phyloP scores from a whole-genome alignment of 2,329 filamentous ascomycete genomes.

The Cyclaneusma minus region DNA sequence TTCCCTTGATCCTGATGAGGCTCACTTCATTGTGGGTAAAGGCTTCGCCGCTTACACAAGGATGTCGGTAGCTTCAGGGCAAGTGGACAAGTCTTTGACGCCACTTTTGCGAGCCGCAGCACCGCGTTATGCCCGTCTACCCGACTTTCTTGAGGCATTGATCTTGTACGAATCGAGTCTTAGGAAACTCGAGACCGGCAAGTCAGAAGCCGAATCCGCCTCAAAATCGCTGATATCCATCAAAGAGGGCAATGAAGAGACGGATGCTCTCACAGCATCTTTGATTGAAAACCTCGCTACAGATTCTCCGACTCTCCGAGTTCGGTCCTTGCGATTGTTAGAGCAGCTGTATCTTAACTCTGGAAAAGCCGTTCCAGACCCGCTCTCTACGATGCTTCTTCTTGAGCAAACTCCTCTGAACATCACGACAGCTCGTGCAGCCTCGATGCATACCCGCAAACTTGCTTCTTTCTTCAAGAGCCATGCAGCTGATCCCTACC shows the following conservation, averaged over 20 bases:
- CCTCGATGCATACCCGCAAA: constrained; percentile 77
- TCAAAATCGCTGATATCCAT: constrained; percentile 3
- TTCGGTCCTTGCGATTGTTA: constrained; percentile 59
- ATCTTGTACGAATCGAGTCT: constrained; percentile 33
- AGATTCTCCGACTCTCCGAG: constrained; percentile 58
- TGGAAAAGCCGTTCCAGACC: constrained; percentile 31
- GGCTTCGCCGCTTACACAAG: constrained; percentile 60
- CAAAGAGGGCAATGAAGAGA: constrained; percentile 26
- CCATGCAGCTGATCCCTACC: constrained; percentile 50
- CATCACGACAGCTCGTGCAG: constrained; percentile 57
- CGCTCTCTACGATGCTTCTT: constrained; percentile 52
- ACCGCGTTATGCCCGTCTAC: constrained; percentile 46
- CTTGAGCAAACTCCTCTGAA: constrained; percentile 69
- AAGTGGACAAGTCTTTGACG: constrained; percentile 44
- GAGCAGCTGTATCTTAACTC: constrained; percentile 37
- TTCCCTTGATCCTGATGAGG: constrained; percentile 41
- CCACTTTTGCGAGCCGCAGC: constrained; percentile 51
- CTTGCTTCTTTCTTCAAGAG: constrained; percentile 32
- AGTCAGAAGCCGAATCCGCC: constrained; percentile 6
- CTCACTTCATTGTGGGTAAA: constrained; percentile 59
- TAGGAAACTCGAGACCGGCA: background rate
- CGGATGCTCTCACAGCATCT: constrained; percentile 44
- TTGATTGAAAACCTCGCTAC: constrained; percentile 61
- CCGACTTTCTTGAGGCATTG: constrained; percentile 50
- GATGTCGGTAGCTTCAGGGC: constrained; percentile 42